Percentiles rank a stretch among this genome's conserved stretches.
Conservation (phyloP, 2,329 filamentous ascomycete species). For the Cladophialophora yegresii region DNA sequence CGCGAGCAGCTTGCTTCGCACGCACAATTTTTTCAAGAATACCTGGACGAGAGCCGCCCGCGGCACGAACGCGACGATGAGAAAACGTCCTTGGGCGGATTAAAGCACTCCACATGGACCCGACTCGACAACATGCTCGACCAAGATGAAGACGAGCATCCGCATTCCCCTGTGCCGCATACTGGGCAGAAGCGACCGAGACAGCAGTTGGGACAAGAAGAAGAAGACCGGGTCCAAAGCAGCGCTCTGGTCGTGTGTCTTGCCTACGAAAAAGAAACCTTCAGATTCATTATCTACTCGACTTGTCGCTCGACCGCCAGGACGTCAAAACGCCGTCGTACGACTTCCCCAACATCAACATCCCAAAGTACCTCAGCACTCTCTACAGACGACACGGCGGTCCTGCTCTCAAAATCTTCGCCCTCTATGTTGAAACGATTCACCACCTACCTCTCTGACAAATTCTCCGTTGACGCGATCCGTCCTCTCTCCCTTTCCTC, state of each 20-base stretch:
- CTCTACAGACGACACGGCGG: slow-evolving; percentile 3
- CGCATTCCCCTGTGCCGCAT: not conserved
- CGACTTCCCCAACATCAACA: not conserved
- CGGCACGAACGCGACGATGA: slow-evolving; percentile 31
- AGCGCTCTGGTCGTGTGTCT: slow-evolving; percentile 23
- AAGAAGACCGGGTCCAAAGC: not conserved
- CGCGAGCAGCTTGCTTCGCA: slow-evolving; percentile 18
- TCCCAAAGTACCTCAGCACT: not conserved
- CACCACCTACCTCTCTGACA: slow-evolving; percentile 20
- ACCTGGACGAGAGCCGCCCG: slow-evolving; percentile 18
- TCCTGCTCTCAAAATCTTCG: slow-evolving; percentile 28
- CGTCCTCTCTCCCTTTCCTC: slow-evolving; percentile 25
- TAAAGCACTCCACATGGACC: slow-evolving; percentile 28
- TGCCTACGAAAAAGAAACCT: slow-evolving; percentile 30
- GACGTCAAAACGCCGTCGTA: slow-evolving; percentile 16
- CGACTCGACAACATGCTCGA: slow-evolving; percentile 5
- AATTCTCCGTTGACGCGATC: slow-evolving; percentile 23
- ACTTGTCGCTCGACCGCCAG: not conserved
- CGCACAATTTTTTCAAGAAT: slow-evolving; percentile 18
- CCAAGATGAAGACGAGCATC: not conserved
- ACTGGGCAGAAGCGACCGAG: slow-evolving; percentile 17
- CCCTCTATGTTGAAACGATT: slow-evolving; percentile 20
- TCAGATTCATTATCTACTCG: slow-evolving; percentile 29
- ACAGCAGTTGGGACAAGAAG: not conserved
- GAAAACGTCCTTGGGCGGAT: slow-evolving; percentile 25